Base-by-base conservation (phyloP, 129 eudicot species). In the Tagetes erecta region DNA sequence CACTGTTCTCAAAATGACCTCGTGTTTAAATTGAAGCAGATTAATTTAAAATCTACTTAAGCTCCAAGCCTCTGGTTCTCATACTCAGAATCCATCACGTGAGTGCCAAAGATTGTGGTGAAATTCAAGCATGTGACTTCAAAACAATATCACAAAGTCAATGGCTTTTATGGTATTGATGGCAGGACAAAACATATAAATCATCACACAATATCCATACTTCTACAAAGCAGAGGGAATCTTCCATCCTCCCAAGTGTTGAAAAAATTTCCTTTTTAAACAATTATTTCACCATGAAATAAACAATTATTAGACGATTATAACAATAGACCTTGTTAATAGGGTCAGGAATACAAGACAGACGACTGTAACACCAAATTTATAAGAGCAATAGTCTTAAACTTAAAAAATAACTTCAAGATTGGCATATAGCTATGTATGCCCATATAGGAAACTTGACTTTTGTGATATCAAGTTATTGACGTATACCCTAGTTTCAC, bases 81-180 rank as follows among this genome's bases (percentile, higher is more conserved):
- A 33, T 33, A 68, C 27, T 34, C 60, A 68, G 59, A 42, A 68
- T 5, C 73, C 13, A 31, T 8, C 37, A 31, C 60, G 47, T 49
- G 44, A 31, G 58, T 46, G 73, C 59, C 60, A 68, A 68, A 68
- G 59, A 11, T 49, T 68, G 42, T 9, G 36, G 59, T 49, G 73
- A 31, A 12, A 68, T 33, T 68, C 73, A 10, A 67, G 71, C 8
- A 20, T 31, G 38, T 9, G 55, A 67, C 53, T 67, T 41, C 51
- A 2, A 67, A 41, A 20, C 38, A 42, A 64, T 64, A 44, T 31
- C 53, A 67, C 14, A 44, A n/a, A 64, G 38, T 42, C 11, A 8
- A 14, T 30, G 8, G 11, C 36, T 64, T 37, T 64, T 50, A 35
- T 5, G 12, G 53, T 67, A 30, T 35, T 67, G 1, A 62, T 35